Evolutionary conservation across 225 moss, liverwort and hornwort genomes (phyloP).

Genomic region (Pseudisothecium myosuroides): DNA sequence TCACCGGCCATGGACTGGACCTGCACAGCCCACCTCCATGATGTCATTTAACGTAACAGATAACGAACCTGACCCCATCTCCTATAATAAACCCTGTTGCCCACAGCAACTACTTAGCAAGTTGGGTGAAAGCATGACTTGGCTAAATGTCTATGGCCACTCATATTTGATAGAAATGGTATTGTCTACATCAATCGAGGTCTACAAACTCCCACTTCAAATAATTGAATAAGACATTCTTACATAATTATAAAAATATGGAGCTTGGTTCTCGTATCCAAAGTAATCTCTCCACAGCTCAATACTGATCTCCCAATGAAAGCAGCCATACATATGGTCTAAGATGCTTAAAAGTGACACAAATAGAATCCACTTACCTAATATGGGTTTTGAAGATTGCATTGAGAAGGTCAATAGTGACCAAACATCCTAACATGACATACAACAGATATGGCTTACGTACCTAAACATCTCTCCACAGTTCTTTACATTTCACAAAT

Average conservation of each 20-base stretch:
- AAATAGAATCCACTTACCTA: neutral
- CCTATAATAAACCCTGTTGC: neutral
- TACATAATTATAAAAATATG: neutral
- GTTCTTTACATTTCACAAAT: neutral
- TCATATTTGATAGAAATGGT: too few species aligned
- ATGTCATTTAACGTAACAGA: neutral
- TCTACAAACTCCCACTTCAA: neutral
- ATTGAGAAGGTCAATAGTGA: neutral
- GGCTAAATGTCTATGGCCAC: too few species aligned
- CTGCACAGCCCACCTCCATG: conserved; percentile 6
- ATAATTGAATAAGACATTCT: neutral
- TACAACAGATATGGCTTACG: neutral
- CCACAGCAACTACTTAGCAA: neutral
- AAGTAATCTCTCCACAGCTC: neutral
- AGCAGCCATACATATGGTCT: too few species aligned
- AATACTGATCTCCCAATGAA: neutral
- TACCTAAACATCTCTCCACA: neutral
- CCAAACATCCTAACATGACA: neutral
- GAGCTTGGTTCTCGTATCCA: neutral
- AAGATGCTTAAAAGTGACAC: neutral
- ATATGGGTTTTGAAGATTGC: neutral
- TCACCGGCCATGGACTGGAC: conserved; percentile 37
- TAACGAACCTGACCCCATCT: neutral
- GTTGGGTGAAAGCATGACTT: neutral
- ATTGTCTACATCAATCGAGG: too few species aligned